Percentiles rank a stretch among this genome's conserved stretches.
These are phyloP conservation scores for Rubroboletus satanas DNA, from an alignment of 768 basidiomycete species.

Conservation along the genomic window DNA sequence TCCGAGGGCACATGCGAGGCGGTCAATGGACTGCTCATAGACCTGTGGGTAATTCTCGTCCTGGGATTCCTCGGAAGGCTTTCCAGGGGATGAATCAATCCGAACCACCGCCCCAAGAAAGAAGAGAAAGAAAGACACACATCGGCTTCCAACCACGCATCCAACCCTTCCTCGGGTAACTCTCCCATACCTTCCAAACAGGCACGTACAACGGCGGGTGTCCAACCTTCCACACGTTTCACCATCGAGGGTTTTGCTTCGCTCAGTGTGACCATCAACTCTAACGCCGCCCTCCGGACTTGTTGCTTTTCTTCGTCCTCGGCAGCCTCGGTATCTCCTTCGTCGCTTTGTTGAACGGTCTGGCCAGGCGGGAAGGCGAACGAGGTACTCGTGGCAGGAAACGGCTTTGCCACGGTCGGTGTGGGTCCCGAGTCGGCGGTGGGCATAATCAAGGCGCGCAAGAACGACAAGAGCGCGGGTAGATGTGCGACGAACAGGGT, in stretches of 20 bases:
- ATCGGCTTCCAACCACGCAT: constrained; percentile 69
- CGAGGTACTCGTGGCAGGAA: constrained; percentile 31
- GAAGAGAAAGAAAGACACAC: constrained; percentile 43
- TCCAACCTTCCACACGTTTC: constrained; percentile 65
- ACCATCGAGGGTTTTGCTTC: constrained; percentile 74
- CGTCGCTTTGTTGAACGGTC: constrained; percentile 27
- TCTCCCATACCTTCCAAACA: constrained; percentile 83
- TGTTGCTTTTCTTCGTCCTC: constrained; percentile 66
- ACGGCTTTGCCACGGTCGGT: constrained; percentile 48
- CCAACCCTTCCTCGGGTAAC: constrained; percentile 57
- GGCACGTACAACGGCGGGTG: constrained; percentile 62
- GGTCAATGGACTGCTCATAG: constrained; percentile 81
- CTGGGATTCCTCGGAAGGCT: constrained; percentile 63
- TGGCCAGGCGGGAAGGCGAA: constrained; percentile 41
- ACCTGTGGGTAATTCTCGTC: constrained; percentile 65
- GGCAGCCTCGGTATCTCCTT: constrained; percentile 35
- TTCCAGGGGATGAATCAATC: constrained; percentile 5
- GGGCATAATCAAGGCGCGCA: constrained; percentile 69
- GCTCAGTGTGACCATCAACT: constrained; percentile 78
- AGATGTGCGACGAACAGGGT: constrained; percentile 74
- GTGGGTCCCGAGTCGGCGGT: constrained; percentile 50
- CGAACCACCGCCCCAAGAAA: not conserved
- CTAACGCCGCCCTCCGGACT: constrained; percentile 68
- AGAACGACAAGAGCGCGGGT: constrained; percentile 60
- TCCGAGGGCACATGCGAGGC: constrained; percentile 76